phyloP scores from a whole-genome alignment of 1,139 yeast genomes.

The Blastobotrys illinoisensis region DNA sequence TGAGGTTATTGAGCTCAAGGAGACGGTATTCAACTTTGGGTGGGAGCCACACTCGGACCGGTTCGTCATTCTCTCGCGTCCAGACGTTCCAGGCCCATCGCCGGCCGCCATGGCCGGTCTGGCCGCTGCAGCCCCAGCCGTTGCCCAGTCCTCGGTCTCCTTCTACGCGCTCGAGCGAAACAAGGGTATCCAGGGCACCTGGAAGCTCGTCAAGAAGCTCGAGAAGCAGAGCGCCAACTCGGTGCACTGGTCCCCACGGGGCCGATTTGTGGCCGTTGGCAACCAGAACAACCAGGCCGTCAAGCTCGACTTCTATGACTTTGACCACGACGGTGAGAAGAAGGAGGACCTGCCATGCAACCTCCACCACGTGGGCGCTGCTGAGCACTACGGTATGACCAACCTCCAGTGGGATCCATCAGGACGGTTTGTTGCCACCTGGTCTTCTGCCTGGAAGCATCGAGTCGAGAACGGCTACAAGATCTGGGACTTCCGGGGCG shows the following conservation, averaged over 20 bases:
- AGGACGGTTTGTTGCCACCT: constrained; percentile 82
- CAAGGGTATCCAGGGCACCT: constrained; percentile 45
- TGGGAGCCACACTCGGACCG: constrained; percentile 96
- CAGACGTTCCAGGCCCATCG: constrained; percentile 36
- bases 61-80: constrained; percentile 65
- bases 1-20: constrained; percentile 89
- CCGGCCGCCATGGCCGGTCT: constrained; percentile 39
- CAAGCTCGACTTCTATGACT: constrained; percentile 80
- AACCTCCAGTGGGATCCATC: constrained; percentile 93
- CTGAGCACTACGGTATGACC: constrained; percentile 73
- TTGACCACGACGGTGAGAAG: constrained; percentile 71
- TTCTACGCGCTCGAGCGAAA: constrained; percentile 77
- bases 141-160: constrained; percentile 64
- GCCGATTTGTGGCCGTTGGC: constrained; percentile 80
- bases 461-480: constrained; percentile 87
- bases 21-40: constrained; percentile 78
- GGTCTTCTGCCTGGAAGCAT: constrained; percentile 86
- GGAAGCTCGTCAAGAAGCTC: constrained; percentile 53
- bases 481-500: constrained; percentile 80
- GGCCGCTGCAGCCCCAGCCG: constrained; percentile 42
- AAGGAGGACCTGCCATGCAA: constrained; percentile 36
- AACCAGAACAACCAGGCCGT: constrained; percentile 49
- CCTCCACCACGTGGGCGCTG: constrained; percentile 58
- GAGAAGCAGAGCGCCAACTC: constrained; percentile 62
- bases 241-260: constrained; percentile 86